These are phyloP conservation scores for Hypoxylon sp. DNA, from an alignment of 2,329 filamentous ascomycete species.

Conservation along the genomic window DNA sequence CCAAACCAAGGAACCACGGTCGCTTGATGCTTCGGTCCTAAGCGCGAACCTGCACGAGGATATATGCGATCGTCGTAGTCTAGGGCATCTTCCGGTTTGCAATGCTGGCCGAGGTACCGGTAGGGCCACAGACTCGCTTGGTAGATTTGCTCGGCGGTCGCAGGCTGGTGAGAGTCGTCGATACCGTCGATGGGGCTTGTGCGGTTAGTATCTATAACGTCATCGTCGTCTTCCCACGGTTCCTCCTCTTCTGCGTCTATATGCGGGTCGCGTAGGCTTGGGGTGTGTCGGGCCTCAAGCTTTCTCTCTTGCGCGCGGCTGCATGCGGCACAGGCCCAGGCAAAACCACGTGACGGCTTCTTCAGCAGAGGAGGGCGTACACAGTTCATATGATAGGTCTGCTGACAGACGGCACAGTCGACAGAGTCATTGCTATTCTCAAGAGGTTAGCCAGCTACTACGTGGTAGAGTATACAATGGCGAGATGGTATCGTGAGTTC, in stretches of 20 bases:
- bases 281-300: constrained; percentile 87
- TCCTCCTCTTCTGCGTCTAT: constrained; percentile 73
- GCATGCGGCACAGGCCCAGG: constrained; percentile 96
- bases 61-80: constrained; percentile 99
- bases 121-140: constrained; percentile 96
- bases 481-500: no score
- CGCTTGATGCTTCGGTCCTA: constrained; percentile 92
- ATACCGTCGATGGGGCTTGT: constrained; percentile 71
- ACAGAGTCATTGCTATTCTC: constrained; percentile 83
- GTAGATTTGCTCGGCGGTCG: constrained; percentile 86
- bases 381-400: constrained; percentile 99
- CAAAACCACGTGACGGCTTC: constrained; percentile 96
- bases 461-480: neutral
- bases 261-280: constrained; percentile 73
- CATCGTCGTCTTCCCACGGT: constrained; percentile 73
- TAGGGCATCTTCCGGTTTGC: constrained; percentile 90
- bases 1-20: constrained; percentile 86
- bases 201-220: constrained; percentile 65
- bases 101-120: constrained; percentile 94
- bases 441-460: constrained; percentile 24
- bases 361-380: constrained; percentile 91
- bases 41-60: constrained; percentile 88
- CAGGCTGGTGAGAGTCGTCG: constrained; percentile 62
- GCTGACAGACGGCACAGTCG: constrained; percentile 92
- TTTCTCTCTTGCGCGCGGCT: constrained; percentile 95